phyloP scores from a whole-genome alignment of 2,329 filamentous ascomycete species.

The Talaromyces islandicus region DNA sequence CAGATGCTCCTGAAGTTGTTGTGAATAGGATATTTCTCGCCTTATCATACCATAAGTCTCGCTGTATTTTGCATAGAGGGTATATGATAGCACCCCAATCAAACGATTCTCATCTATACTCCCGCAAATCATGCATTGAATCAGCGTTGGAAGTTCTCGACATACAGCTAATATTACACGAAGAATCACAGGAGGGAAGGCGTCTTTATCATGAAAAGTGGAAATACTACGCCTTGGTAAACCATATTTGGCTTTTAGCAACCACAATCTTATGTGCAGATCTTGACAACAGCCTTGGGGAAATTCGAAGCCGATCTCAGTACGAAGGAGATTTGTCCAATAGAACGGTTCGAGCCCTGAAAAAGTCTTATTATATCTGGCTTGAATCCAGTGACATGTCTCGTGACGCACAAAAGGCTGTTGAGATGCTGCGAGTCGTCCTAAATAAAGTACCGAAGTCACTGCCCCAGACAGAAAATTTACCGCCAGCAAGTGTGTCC shows the following conservation, averaged over 20 bases:
- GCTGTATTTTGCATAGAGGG: conserved; percentile 7
- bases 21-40: conserved; percentile 7
- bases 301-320: background rate
- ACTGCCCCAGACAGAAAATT: background rate
- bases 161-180: conserved; percentile 3
- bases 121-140: conserved; percentile 8
- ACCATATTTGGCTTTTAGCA: conserved; percentile 6
- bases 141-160: conserved; percentile 6
- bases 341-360: conserved; percentile 1
- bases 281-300: background rate
- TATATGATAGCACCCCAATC: conserved; percentile 1
- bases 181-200: conserved; percentile 6
- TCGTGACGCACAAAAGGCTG: conserved; percentile 3
- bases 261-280: conserved; percentile 8
- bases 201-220: conserved; percentile 6
- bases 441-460: conserved; percentile 1
- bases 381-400: background rate
- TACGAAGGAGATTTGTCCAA: background rate
- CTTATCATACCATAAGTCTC: conserved; percentile 4
- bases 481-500: background rate
- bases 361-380: conserved; percentile 4
- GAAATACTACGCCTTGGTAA: conserved; percentile 4
- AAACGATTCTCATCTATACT: conserved; percentile 4
- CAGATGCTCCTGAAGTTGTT: conserved; percentile 4
- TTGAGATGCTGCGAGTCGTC: conserved; percentile 5